A percentile compares a stretch with the other conserved stretches of the same genome.
Evolutionary conservation across 2,329 filamentous ascomycete species (phyloP).

Genomic region (Tolypocladium guangdongense): DNA sequence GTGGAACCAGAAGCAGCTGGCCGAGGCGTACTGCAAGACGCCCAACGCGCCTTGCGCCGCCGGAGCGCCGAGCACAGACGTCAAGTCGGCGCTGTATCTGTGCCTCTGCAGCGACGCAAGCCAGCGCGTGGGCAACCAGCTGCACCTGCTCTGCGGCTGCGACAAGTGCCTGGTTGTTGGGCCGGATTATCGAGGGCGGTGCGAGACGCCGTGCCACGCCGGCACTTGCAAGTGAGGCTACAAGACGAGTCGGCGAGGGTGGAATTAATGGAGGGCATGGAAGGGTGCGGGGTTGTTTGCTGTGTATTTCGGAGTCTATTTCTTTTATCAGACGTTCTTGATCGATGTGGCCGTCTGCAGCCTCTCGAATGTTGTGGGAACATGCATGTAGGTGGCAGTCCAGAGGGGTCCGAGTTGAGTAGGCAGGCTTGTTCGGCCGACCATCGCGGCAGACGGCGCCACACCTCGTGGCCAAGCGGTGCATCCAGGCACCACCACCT

Average conservation of each 20-base stretch:
- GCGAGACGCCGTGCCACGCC: conserved; percentile 23
- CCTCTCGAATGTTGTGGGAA: no score
- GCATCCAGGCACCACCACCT: neutral
- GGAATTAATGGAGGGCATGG: neutral
- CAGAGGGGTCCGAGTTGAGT: no score
- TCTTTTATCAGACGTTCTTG: neutral
- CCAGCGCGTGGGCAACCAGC: conserved; percentile 19
- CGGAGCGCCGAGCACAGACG: conserved; percentile 17
- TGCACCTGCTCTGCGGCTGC: conserved; percentile 28
- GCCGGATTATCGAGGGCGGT: conserved; percentile 28
- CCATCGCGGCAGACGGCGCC: neutral
- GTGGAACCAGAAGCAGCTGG: conserved; percentile 21
- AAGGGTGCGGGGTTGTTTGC: neutral
- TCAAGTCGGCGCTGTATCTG: conserved; percentile 24
- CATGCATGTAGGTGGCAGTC: no score
- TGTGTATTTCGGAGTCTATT: no score
- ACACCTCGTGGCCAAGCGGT: neutral
- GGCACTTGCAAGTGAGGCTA: conserved; percentile 6
- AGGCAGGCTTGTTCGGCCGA: neutral
- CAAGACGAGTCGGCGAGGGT: neutral
- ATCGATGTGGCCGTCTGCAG: neutral
- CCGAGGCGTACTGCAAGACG: conserved; percentile 25
- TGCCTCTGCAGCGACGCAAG: conserved; percentile 24
- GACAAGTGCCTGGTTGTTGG: conserved; percentile 27
- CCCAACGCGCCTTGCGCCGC: conserved; percentile 21